Percentiles rank a stretch among this genome's conserved stretches.
These are phyloP conservation scores for Begonia masoniana DNA, from an alignment of 306 rosid species.

Conservation along the genomic window DNA sequence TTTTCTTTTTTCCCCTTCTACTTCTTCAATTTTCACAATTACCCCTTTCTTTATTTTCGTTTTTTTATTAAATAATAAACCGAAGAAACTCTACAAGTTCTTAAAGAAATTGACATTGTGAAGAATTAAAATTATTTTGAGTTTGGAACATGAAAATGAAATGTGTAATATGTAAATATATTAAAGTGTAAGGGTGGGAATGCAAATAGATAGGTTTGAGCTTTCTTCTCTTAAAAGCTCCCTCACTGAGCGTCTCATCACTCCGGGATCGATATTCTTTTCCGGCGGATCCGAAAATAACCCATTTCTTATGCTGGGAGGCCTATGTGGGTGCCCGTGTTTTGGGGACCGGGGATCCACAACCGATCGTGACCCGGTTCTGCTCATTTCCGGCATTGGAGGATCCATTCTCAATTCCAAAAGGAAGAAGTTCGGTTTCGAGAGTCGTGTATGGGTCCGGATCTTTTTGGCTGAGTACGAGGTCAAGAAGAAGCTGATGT, in stretches of 20 bases:
- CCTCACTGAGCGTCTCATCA: neutral
- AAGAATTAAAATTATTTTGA: too few relatives aligned
- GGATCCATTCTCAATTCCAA: slow-evolving; percentile 74
- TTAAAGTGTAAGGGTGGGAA: neutral
- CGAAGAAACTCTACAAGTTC: too few relatives aligned
- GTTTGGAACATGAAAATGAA: neutral
- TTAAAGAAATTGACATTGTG: too few relatives aligned
- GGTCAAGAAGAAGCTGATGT: slow-evolving; percentile 61
- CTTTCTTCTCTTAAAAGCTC: neutral
- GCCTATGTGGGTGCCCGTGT: slow-evolving; percentile 31
- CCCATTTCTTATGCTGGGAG: slow-evolving; percentile 14
- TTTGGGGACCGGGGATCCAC: slow-evolving; percentile 28
- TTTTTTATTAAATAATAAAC: too few relatives aligned
- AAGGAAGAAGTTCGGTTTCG: slow-evolving; percentile 47
- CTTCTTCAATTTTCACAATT: too few relatives aligned
- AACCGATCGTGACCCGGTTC: slow-evolving; percentile 58
- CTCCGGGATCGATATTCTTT: neutral
- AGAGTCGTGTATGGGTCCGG: slow-evolving; percentile 80
- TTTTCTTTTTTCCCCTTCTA: too few relatives aligned
- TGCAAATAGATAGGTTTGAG: neutral
- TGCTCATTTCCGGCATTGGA: slow-evolving; percentile 75
- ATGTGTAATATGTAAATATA: neutral
- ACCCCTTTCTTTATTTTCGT: too few relatives aligned
- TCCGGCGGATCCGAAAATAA: neutral
- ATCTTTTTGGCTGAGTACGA: slow-evolving; percentile 63